These are phyloP conservation scores for Diaporthe sp. DNA, from an alignment of 2,329 filamentous ascomycete genomes.

Conservation along the genomic window DNA sequence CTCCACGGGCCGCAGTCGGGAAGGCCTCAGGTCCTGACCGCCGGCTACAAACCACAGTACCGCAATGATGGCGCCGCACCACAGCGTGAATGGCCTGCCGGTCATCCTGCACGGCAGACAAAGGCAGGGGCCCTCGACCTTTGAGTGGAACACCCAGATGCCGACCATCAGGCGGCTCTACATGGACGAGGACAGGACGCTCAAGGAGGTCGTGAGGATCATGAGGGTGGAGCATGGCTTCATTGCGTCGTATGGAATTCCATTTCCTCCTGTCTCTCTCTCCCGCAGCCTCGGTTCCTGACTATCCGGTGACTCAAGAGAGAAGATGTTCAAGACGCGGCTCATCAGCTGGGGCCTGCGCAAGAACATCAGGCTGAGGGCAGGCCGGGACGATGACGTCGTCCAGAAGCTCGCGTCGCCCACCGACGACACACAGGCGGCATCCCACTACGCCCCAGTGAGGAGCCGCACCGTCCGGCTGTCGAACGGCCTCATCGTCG, in stretches of 20 bases:
- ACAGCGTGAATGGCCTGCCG: not conserved
- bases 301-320: slow-evolving; percentile 26
- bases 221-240: slow-evolving; percentile 36
- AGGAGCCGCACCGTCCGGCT: slow-evolving; percentile 27
- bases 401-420: slow-evolving; percentile 27
- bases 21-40: slow-evolving; percentile 3
- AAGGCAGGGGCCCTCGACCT: slow-evolving; percentile 8
- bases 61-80: slow-evolving; percentile 7
- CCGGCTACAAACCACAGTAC: not conserved
- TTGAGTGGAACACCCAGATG: slow-evolving; percentile 35
- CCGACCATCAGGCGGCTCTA: slow-evolving; percentile 37
- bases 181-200: slow-evolving; percentile 38
- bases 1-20: slow-evolving; percentile 4
- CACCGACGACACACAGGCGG: not conserved
- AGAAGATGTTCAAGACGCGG: slow-evolving; percentile 35
- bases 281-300: slow-evolving; percentile 20
- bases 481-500: slow-evolving; percentile 30
- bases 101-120: not conserved
- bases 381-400: slow-evolving; percentile 26
- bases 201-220: slow-evolving; percentile 38
- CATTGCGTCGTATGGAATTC: slow-evolving; percentile 35
- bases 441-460: not conserved
- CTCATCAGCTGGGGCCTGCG: slow-evolving; percentile 31
- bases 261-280: not conserved
- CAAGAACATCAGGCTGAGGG: slow-evolving; percentile 35